phyloP scores from a whole-genome alignment of 2,329 filamentous ascomycete species.

The Fusarium pilosicola region DNA sequence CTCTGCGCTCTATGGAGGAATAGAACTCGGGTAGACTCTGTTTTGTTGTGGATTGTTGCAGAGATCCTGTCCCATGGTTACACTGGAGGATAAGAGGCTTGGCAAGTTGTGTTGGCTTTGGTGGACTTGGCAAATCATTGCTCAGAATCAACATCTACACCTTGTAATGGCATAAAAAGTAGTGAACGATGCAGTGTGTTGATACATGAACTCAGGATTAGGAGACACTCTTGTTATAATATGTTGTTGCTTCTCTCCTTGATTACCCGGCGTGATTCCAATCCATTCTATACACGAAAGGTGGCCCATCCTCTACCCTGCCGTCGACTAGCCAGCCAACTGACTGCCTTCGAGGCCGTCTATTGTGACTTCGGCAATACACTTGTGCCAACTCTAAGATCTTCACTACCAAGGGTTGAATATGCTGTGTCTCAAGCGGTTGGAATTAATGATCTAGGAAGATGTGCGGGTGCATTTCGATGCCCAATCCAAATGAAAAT shows the following conservation, averaged over 20 bases:
- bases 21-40: neutral
- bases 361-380: no score
- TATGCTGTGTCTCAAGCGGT: no score
- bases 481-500: no score
- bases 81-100: neutral
- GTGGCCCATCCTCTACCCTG: neutral
- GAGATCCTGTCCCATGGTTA: neutral
- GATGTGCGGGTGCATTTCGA: no score
- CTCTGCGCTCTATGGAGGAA: neutral
- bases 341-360: no score
- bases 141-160: neutral
- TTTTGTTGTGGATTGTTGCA: neutral
- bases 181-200: fast-evolving
- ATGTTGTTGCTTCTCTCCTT: neutral
- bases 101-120: neutral
- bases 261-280: fast-evolving
- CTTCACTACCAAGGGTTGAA: neutral
- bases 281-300: neutral
- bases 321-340: no score
- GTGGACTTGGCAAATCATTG: neutral
- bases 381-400: fast-evolving
- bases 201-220: neutral
- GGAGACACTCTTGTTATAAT: neutral
- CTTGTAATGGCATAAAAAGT: neutral
- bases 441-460: no score